Percentiles rank a stretch among this genome's conserved stretches.
Evolutionary conservation across 306 rosid genomes (phyloP).

Genomic region (Morella rubra): DNA sequence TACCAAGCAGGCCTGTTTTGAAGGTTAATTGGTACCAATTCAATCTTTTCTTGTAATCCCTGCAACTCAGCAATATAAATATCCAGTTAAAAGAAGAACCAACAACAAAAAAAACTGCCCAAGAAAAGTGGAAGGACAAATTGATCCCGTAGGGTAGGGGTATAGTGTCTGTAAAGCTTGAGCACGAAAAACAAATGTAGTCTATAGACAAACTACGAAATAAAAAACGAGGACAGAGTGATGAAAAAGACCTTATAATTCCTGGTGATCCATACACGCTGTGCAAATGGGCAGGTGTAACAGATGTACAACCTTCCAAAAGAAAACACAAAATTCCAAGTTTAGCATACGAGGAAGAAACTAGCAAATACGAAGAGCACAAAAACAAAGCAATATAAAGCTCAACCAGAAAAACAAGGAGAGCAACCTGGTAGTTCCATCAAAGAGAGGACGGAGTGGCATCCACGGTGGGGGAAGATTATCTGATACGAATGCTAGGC

Average conservation of each 20-base stretch:
- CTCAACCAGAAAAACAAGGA: background rate
- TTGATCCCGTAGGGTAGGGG: background rate
- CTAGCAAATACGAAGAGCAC: background rate
- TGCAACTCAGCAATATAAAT: conserved; percentile 22
- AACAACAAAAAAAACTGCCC: background rate
- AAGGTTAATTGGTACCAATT: conserved; percentile 65
- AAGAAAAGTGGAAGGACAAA: background rate
- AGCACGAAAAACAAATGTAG: background rate
- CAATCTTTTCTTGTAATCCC: conserved; percentile 73
- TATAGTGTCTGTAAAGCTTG: background rate
- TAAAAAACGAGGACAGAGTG: background rate
- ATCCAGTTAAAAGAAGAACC: background rate
- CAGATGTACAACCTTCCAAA: conserved; percentile 54
- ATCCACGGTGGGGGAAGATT: conserved; percentile 46
- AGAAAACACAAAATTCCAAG: background rate
- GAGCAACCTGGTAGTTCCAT: conserved; percentile 77
- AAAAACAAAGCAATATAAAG: background rate
- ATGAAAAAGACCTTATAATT: conserved; percentile 60
- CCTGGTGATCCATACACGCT: conserved; percentile 81
- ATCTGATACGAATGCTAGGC: background rate
- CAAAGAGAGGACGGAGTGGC: conserved; percentile 69
- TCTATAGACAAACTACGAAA: background rate
- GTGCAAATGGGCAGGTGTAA: conserved; percentile 72
- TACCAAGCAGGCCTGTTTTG: conserved; percentile 77
- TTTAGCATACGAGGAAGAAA: background rate